These are phyloP conservation scores for Lolium perenne DNA, from an alignment of 176 grass and related monocot species.

Conservation along the genomic window DNA sequence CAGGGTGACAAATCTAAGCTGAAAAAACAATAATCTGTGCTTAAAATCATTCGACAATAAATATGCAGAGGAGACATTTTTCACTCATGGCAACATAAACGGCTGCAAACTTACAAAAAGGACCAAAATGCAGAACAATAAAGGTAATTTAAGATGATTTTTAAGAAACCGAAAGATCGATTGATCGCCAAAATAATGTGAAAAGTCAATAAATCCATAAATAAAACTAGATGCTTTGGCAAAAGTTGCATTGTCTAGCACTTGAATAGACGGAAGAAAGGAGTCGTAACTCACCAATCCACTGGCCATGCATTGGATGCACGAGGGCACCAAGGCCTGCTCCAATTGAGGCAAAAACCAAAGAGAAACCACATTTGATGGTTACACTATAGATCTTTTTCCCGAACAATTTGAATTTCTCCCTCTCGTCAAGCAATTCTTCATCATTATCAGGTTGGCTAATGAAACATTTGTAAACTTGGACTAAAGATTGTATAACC, in stretches of 20 bases:
- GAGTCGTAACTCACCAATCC: conserved; percentile 79
- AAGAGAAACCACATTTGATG: conserved; percentile 85
- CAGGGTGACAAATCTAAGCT: no score
- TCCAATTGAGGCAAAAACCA: conserved; percentile 91
- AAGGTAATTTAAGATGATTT: not conserved
- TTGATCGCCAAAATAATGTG: not conserved
- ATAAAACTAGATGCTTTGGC: no score
- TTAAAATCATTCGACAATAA: no score
- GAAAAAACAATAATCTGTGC: no score
- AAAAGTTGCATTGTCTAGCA: no score
- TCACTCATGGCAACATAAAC: no score
- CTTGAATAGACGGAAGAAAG: conserved; percentile 1
- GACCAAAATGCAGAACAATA: no score
- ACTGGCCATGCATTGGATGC: conserved; percentile 86
- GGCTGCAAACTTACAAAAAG: no score
- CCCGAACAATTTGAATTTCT: conserved; percentile 67
- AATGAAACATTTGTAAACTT: conserved; percentile 83
- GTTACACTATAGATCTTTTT: conserved; percentile 71
- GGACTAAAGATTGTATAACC: conserved; percentile 78
- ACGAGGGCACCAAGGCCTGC: conserved; percentile 81
- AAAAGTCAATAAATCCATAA: no score
- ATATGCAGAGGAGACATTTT: no score
- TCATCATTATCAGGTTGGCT: conserved; percentile 46
- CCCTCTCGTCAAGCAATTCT: conserved; percentile 49
- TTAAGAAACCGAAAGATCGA: not conserved